Evolutionary conservation across 1,284 basidiomycete genomes (phyloP).

Genomic region (Grifola frondosa): DNA sequence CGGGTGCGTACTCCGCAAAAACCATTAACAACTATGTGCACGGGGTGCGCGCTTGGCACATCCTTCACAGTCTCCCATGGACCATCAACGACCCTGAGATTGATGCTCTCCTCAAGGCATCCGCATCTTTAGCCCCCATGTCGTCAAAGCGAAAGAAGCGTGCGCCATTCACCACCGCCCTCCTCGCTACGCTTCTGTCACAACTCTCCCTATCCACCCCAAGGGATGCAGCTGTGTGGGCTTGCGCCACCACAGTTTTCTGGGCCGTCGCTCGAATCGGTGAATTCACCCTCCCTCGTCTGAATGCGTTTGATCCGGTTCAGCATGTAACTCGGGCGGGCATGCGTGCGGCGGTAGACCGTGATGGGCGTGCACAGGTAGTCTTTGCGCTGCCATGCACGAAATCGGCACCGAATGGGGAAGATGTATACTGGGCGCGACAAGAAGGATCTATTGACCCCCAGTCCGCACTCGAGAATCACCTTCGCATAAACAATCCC

Average conservation of each 20-base stretch:
- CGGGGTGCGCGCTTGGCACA: conserved; percentile 27
- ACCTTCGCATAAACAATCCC: background rate
- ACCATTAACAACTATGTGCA: conserved; percentile 23
- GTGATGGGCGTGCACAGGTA: no score
- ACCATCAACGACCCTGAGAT: conserved; percentile 6
- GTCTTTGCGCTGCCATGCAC: no score
- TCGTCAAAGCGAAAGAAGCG: conserved; percentile 8
- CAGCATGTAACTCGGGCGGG: no score
- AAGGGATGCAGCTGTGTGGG: conserved; percentile 32
- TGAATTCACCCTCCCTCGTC: conserved; percentile 34
- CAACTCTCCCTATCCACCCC: conserved; percentile 12
- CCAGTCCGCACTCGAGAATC: background rate
- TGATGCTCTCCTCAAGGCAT: conserved; percentile 9
- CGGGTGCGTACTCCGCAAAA: conserved; percentile 16
- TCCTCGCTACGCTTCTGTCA: conserved; percentile 5
- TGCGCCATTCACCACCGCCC: conserved; percentile 11
- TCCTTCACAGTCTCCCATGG: conserved; percentile 23
- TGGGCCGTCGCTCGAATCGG: conserved; percentile 30
- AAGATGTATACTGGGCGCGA: conserved; percentile 47
- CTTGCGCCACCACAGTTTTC: conserved; percentile 36
- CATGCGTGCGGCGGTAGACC: no score
- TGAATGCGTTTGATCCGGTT: conserved; percentile 28
- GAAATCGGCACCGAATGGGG: no score
- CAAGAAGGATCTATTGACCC: background rate
- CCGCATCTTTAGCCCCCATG: conserved; percentile 2